phyloP scores from a whole-genome alignment of 2,329 filamentous ascomycete species.

The Hypoxylon rubiginosum region DNA sequence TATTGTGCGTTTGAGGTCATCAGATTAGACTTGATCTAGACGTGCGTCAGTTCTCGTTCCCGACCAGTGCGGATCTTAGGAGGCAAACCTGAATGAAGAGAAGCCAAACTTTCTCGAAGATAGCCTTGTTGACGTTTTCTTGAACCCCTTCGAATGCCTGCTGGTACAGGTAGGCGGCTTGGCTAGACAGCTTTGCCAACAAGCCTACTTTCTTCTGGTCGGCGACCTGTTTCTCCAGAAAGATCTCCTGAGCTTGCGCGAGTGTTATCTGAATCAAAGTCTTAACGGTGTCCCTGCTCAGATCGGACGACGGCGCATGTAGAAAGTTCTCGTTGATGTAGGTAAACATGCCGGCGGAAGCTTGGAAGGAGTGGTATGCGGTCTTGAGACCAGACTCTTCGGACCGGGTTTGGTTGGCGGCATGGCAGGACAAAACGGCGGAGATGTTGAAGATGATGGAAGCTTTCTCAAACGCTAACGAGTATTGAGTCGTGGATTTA shows the following conservation, averaged over 20 bases:
- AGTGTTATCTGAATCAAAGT: constrained; percentile 92
- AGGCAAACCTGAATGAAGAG: constrained; percentile 78
- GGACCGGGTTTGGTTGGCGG: constrained; percentile 89
- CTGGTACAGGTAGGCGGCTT: constrained; percentile 87
- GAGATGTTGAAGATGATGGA: constrained; percentile 99
- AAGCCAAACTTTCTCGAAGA: constrained; percentile 96
- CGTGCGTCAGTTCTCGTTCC: constrained; percentile 35
- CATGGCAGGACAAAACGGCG: constrained; percentile 95
- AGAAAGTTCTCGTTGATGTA: constrained; percentile 99
- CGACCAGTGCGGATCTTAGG: background rate
- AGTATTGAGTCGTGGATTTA: constrained; percentile 97
- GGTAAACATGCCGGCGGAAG: constrained; percentile 98
- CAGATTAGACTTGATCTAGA: constrained; percentile 80
- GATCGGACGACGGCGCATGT: constrained; percentile 94
- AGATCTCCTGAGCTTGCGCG: constrained; percentile 96
- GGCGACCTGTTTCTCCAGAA: constrained; percentile 93
- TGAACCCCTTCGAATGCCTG: constrained; percentile 92
- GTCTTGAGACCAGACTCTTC: constrained; percentile 96
- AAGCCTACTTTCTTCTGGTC: constrained; percentile 94
- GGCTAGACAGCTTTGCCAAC: constrained; percentile 91
- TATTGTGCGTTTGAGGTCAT: constrained; percentile 91
- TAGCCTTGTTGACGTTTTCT: constrained; percentile 89
- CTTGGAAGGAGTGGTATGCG: constrained; percentile 98
- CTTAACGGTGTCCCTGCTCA: constrained; percentile 96
- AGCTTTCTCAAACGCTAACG: constrained; percentile 96